Evolutionary conservation across 2,329 filamentous ascomycete species (phyloP).

Genomic region (Didymella sp.): DNA sequence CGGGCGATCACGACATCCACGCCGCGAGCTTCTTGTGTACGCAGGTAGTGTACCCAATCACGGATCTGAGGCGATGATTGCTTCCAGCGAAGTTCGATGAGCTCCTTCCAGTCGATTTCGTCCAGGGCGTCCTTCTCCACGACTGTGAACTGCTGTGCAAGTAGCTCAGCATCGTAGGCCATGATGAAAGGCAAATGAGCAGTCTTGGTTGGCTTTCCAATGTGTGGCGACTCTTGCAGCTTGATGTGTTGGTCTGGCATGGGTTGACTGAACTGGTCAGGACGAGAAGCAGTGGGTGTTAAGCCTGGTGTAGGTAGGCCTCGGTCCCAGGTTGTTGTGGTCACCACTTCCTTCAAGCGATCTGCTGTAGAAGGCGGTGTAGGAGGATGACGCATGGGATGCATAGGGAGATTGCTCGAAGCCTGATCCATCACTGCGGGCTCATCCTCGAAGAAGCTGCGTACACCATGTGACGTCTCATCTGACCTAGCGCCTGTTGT

Average conservation of each 20-base stretch:
- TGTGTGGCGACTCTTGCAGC: conserved; percentile 32
- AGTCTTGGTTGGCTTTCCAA: conserved; percentile 28
- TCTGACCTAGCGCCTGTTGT: conserved; percentile 59
- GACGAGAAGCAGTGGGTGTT: conserved; percentile 43
- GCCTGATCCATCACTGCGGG: conserved; percentile 46
- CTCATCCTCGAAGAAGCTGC: conserved; percentile 60
- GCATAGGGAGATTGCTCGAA: conserved; percentile 35
- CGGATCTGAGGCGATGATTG: conserved; percentile 70
- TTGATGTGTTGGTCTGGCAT: conserved; percentile 30
- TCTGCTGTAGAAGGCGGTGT: conserved; percentile 54
- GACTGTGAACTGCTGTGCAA: conserved; percentile 83
- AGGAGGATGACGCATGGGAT: conserved; percentile 50
- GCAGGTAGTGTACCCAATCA: conserved; percentile 83
- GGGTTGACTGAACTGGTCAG: conserved; percentile 31
- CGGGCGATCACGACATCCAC: conserved; percentile 85
- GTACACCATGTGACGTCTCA: conserved; percentile 49
- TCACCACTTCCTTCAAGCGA: conserved; percentile 32
- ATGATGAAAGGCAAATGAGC: conserved; percentile 79
- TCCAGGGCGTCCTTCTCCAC: conserved; percentile 87
- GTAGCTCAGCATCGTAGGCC: conserved; percentile 77
- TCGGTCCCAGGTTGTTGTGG: conserved; percentile 43
- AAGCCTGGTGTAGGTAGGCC: conserved; percentile 49
- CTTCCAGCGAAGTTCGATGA: conserved; percentile 85
- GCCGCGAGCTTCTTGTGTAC: conserved; percentile 73
- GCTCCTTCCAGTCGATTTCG: conserved; percentile 86